Evolutionary conservation across 352 stramenopile species (phyloP), one percentile per base, ranked within the genome.

Genomic region (Globisporangium irregulare): DNA sequence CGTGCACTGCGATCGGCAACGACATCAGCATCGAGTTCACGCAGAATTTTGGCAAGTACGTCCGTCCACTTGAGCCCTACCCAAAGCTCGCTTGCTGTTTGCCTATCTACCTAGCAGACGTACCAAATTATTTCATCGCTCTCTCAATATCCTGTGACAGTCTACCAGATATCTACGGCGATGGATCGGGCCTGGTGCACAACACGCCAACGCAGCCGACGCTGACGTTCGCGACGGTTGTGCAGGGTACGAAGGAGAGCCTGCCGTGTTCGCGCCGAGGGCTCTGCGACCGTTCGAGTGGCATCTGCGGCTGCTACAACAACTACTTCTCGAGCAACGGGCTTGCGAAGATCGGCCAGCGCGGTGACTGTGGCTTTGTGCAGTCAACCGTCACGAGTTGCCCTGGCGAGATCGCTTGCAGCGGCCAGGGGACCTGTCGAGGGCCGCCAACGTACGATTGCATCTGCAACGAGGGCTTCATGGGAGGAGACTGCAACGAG

Each of bases 281-380:
- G 3, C 64, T 72, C 9, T 98, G 94, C 69, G 90, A 98, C 68
- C 73, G 67, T 34, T 69, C 69, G 7, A 82, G 74, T 7, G 81
- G 91, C 48, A 73, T 94, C 29, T 98, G 94, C 71, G 64, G 61
- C 1, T 98, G 94, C 74, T 97, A 92, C 74, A 51, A 55, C 10
- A 90, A 86, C 62, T 98, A 91, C 51, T 95, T 94, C 63, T 93
- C 83, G 14, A 91, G 86, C 72, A 82, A 93, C 57, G 89, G 87
- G 2, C 82, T 90, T 41, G 93, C 83, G 29, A 82, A 74, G 24
- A 89, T 92, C 43, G 93, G 94, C 3, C 82, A 84, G 68, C 81
- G 93, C 20, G 95, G 94, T 18, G 95, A 99, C 80, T 98, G 96
- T 68, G 96, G 95, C 5, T 94, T 85, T 68, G 83, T 92, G 68